Percentiles rank a stretch among this genome's conserved stretches.
Conservation (phyloP, 306 rosid genomes). For the Cucumis cinereus region DNA sequence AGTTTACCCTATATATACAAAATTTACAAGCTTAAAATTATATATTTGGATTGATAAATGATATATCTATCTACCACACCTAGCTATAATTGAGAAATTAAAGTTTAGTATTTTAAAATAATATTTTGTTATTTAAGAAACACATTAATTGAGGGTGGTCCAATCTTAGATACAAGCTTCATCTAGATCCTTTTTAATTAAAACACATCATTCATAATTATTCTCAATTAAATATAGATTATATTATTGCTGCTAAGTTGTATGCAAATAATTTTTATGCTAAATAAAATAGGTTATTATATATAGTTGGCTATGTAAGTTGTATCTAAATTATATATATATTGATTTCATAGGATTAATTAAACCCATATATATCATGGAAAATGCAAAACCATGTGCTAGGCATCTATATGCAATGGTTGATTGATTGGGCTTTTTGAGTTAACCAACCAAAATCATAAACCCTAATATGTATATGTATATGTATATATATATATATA, state of each 20-base stretch:
- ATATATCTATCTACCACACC: background rate
- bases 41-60: too few relatives aligned
- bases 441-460: background rate
- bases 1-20: too few relatives aligned
- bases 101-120: background rate
- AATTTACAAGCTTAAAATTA: too few relatives aligned
- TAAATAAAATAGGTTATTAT: too few relatives aligned
- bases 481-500: background rate
- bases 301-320: background rate
- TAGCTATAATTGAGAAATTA: background rate
- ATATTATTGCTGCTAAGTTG: background rate
- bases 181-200: background rate
- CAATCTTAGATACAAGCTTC: background rate
- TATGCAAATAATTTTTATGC: background rate
- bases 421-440: background rate
- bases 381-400: slow-evolving; percentile 2
- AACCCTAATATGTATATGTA: background rate
- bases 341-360: background rate
- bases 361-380: background rate
- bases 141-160: background rate
- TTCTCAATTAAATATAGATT: background rate
- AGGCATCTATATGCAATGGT: background rate
- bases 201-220: background rate
- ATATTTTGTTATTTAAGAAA: background rate
- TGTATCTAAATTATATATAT: background rate